Percentiles rank a stretch among this genome's conserved stretches.
phyloP scores from a whole-genome alignment of 805 yeast species.

The fission yeast (Schizosaccharomyces pombe) region DNA sequence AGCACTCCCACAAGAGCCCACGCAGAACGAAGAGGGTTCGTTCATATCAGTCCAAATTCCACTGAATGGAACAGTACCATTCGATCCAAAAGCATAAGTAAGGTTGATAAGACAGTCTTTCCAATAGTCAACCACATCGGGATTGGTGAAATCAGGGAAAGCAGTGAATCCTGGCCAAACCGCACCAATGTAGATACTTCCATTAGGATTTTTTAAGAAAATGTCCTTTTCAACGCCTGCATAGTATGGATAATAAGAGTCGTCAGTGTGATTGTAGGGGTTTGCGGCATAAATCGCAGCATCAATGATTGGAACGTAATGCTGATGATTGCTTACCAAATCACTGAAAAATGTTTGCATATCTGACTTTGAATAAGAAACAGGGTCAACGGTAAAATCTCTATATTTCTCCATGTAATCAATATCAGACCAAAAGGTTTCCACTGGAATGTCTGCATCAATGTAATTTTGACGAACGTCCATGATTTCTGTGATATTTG shows the following conservation, averaged over 20 bases:
- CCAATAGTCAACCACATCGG: conserved; percentile 11
- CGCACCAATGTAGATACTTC: conserved; percentile 15
- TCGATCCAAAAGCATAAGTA: conserved; percentile 6
- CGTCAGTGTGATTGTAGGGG: conserved; percentile 5
- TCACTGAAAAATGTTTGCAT: conserved; percentile 32
- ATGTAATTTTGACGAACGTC: conserved; percentile 38
- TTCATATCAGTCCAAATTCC: conserved; percentile 63
- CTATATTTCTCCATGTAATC: conserved; percentile 55
- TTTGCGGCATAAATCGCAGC: conserved; percentile 6
- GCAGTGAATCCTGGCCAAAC: conserved; percentile 18
- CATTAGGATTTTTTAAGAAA: conserved; percentile 9
- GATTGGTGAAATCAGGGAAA: conserved; percentile 15
- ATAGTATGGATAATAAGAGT: conserved; percentile 3
- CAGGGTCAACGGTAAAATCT: conserved; percentile 57
- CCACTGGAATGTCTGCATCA: conserved; percentile 41
- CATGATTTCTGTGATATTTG: conserved; percentile 49
- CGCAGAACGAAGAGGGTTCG: conserved; percentile 17
- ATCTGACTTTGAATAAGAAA: conserved; percentile 36
- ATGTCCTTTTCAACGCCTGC: conserved; percentile 5
- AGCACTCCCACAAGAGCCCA: conserved; percentile 15
- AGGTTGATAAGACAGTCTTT: conserved; percentile 11
- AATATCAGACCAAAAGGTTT: conserved; percentile 61
- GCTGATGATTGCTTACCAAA: conserved; percentile 32
- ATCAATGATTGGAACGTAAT: conserved; percentile 7
- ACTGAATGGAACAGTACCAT: conserved; percentile 7